A percentile compares a stretch with the other conserved stretches of the same genome.
Conservation (phyloP, 371 early-diverging fungal species). For the Mucor circinelloides region DNA sequence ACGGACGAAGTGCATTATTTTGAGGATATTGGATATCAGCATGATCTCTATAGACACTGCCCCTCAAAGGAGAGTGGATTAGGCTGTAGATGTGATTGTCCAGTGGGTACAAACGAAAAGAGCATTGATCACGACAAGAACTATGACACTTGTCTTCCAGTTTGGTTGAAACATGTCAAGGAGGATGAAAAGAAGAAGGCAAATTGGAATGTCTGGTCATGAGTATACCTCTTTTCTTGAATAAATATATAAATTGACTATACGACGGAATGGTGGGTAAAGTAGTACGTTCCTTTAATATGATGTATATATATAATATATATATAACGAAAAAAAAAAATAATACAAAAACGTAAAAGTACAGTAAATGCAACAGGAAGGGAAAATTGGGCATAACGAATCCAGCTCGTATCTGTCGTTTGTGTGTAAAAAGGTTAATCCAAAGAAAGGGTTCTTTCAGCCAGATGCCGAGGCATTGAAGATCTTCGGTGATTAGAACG, state of each 20-base stretch:
- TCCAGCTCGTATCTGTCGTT: constrained; percentile 1
- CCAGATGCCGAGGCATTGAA: constrained; percentile 15
- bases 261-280: neutral
- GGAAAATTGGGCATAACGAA: constrained; percentile 5
- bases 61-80: constrained; percentile 49
- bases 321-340: neutral
- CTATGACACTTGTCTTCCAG: constrained; percentile 48
- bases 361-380: constrained; percentile 13
- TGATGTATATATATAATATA: neutral
- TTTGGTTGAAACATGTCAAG: constrained; percentile 34
- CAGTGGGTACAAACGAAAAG: constrained; percentile 35
- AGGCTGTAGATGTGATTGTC: constrained; percentile 50
- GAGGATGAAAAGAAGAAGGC: constrained; percentile 18
- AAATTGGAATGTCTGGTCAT: constrained; percentile 27
- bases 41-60: constrained; percentile 76
- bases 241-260: neutral
- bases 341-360: constrained; percentile 14
- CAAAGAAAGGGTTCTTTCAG: constrained; percentile 23
- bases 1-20: constrained; percentile 90
- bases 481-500: constrained; percentile 9
- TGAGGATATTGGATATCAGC: constrained; percentile 88
- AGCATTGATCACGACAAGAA: constrained; percentile 51
- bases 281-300: neutral
- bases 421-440: constrained; percentile 10
- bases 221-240: neutral